Evolutionary conservation across 2,329 filamentous ascomycete genomes (phyloP).

Genomic region (Clarireedia monteithiana): DNA sequence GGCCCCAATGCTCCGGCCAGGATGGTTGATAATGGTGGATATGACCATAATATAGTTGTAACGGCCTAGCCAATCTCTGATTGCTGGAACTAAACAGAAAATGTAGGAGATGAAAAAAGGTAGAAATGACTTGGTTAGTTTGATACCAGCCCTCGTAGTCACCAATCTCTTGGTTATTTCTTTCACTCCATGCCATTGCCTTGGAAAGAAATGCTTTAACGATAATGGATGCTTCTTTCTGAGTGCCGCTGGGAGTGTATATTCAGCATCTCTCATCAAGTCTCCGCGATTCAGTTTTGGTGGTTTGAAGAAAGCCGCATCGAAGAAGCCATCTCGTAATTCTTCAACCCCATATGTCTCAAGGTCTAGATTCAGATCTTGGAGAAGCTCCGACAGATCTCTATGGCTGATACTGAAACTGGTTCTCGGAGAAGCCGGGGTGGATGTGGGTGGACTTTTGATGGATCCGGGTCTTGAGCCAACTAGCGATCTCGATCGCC

Average conservation of each 20-base stretch:
- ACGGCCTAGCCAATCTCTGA: conserved; percentile 43
- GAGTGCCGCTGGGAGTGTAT: conserved; percentile 40
- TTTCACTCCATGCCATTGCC: conserved; percentile 39
- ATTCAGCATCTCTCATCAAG: conserved; percentile 34
- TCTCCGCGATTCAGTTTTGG: conserved; percentile 32
- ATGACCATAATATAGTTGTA: conserved; percentile 49
- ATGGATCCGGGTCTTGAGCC: conserved; percentile 5
- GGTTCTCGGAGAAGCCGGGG: conserved; percentile 19
- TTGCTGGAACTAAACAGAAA: conserved; percentile 43
- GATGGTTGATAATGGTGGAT: conserved; percentile 50
- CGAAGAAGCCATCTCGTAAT: conserved; percentile 36
- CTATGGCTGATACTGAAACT: conserved; percentile 25
- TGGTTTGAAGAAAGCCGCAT: conserved; percentile 36
- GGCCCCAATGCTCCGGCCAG: conserved; percentile 46
- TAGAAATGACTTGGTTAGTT: conserved; percentile 44
- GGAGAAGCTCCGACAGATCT: conserved; percentile 25
- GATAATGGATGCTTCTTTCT: conserved; percentile 41
- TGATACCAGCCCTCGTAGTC: conserved; percentile 44
- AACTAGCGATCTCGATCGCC: conserved; percentile 19
- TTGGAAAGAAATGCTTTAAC: conserved; percentile 38
- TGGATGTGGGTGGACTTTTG: conserved; percentile 19
- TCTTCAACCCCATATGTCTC: conserved; percentile 38
- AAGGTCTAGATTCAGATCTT: conserved; percentile 30
- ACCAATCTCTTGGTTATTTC: conserved; percentile 35
- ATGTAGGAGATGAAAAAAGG: conserved; percentile 50